phyloP scores from a whole-genome alignment of 495 filamentous ascomycete genomes.

The Annulohypoxylon stygium region DNA sequence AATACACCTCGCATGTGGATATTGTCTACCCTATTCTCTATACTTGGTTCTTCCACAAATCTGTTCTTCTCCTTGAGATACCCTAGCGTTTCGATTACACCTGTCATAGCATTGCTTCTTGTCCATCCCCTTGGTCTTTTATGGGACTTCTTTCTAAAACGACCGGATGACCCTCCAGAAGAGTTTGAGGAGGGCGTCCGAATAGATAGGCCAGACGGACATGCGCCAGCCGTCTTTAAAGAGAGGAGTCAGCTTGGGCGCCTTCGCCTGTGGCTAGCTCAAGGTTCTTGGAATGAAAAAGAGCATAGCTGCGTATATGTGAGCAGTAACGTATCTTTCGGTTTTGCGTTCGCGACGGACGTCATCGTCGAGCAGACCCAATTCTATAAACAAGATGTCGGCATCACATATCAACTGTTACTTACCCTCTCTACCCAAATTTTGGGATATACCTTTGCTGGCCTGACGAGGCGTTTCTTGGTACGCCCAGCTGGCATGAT shows the following conservation, averaged over 20 bases:
- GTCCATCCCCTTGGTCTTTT: constrained; percentile 83
- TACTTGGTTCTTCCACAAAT: constrained; percentile 85
- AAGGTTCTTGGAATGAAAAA: constrained; percentile 87
- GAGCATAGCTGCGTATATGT: constrained; percentile 90
- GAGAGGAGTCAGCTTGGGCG: constrained; percentile 54
- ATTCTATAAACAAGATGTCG: constrained; percentile 84
- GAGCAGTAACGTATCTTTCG: constrained; percentile 91
- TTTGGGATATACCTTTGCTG: constrained; percentile 85
- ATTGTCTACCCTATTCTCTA: constrained; percentile 79
- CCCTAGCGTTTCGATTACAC: constrained; percentile 86
- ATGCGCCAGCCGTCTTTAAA: constrained; percentile 35
- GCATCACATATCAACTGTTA: constrained; percentile 81
- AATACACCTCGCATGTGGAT: constrained; percentile 92
- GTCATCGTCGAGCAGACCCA: constrained; percentile 89
- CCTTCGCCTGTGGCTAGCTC: constrained; percentile 78
- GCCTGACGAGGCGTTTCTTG: constrained; percentile 80
- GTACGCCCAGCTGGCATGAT: constrained; percentile 90
- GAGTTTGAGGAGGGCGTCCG: constrained; percentile 68
- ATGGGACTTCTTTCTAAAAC: constrained; percentile 79
- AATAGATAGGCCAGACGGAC: constrained; percentile 28
- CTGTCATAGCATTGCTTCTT: constrained; percentile 83
- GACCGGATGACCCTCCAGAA: constrained; percentile 70
- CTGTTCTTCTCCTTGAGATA: constrained; percentile 87
- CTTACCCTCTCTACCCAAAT: constrained; percentile 88
- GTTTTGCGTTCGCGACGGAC: constrained; percentile 87